phyloP scores from a whole-genome alignment of 305 asterid genomes.

The Solanum hybrid region DNA sequence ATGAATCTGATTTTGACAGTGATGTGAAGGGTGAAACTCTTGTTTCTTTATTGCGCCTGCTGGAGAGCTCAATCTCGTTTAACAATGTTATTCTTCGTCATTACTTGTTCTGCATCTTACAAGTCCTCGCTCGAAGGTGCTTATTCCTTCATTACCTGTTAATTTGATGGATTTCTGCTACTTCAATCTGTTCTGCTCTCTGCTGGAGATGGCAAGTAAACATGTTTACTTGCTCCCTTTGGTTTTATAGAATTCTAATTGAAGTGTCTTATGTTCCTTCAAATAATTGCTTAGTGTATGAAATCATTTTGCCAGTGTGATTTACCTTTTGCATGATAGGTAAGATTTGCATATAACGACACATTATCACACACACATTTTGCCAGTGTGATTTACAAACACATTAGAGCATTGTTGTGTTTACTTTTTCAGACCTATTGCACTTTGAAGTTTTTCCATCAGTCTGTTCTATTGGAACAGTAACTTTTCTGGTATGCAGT shows the following conservation, averaged over 20 bases:
- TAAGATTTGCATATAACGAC: background rate
- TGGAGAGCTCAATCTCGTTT: constrained; percentile 88
- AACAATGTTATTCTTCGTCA: constrained; percentile 83
- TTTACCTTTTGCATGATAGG: background rate
- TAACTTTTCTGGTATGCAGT: background rate
- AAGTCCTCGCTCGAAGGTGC: constrained; percentile 91
- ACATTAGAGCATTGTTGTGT: background rate
- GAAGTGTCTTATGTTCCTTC: background rate
- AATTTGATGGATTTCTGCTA: background rate
- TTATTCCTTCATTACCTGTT: background rate
- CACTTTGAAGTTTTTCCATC: background rate
- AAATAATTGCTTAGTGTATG: background rate
- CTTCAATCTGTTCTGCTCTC: background rate
- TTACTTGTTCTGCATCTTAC: constrained; percentile 88
- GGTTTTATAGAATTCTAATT: background rate
- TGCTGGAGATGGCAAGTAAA: background rate
- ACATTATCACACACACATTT: background rate
- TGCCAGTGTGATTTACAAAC: background rate
- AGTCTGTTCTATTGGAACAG: background rate
- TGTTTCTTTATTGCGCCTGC: constrained; percentile 74
- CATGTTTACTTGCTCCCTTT: background rate
- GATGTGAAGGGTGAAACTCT: constrained; percentile 73
- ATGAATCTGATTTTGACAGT: constrained; percentile 40
- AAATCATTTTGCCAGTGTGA: background rate
- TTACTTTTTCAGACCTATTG: background rate